Conservation (phyloP, 2,329 filamentous ascomycete species). For the Cytospora piceae region DNA sequence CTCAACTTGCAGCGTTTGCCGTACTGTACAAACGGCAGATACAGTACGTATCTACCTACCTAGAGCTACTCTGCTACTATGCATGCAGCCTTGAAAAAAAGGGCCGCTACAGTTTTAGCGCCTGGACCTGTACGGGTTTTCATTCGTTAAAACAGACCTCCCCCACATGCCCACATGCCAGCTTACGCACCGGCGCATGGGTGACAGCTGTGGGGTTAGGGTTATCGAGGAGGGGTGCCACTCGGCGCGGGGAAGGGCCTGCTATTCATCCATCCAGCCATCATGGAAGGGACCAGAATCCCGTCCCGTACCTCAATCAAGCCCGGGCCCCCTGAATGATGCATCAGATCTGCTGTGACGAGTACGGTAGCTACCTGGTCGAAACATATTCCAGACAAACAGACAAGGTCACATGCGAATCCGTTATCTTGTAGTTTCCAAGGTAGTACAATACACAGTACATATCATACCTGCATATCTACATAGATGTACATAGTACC, state of each 20-base stretch:
- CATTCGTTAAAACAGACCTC: constrained; percentile 2
- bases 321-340: constrained; percentile 14
- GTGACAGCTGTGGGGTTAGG: constrained; percentile 10
- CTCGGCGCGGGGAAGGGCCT: not conserved
- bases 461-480: too few species aligned
- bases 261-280: not conserved
- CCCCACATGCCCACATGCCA: not conserved
- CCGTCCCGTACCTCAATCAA: not conserved
- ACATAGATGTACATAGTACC: too few species aligned
- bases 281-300: constrained; percentile 17
- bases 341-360: constrained; percentile 11
- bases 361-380: not conserved
- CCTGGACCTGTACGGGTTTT: not conserved
- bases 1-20: constrained; percentile 9
- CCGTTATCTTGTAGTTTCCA: too few species aligned
- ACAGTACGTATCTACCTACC: not conserved
- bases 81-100: constrained; percentile 21
- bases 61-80: too few species aligned
- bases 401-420: not conserved
- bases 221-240: constrained; percentile 1
- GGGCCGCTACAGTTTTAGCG: constrained; percentile 21
- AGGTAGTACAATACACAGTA: too few species aligned
- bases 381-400: not conserved
- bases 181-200: not conserved
- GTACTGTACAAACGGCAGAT: not conserved